A percentile compares a stretch with the other conserved stretches of the same genome.
Conservation (phyloP, 805 yeast species). For the Saturnispora bothae region DNA sequence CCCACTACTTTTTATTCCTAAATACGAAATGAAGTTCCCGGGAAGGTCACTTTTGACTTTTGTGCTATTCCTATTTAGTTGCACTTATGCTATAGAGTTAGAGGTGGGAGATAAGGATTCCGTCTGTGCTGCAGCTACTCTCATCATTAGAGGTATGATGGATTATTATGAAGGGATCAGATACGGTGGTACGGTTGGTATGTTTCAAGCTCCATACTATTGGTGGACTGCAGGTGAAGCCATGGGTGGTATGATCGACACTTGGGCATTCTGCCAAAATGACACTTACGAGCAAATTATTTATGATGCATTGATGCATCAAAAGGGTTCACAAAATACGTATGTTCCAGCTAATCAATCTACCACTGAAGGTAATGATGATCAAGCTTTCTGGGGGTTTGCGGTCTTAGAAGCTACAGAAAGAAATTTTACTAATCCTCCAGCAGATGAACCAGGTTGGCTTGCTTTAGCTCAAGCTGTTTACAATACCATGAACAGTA, state of each 20-base stretch:
- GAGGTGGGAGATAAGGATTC: conserved; percentile 19
- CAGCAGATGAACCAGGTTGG: conserved; percentile 39
- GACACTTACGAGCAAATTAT: conserved; percentile 48
- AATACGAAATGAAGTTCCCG: too few species aligned
- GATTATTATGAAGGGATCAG: conserved; percentile 68
- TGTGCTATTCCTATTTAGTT: neutral
- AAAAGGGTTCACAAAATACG: conserved; percentile 52
- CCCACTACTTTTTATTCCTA: too few species aligned
- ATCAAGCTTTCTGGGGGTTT: conserved; percentile 89
- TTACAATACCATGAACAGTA: conserved; percentile 67
- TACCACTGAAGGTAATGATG: conserved; percentile 84
- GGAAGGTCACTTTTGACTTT: too few species aligned
- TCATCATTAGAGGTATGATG: conserved; percentile 60
- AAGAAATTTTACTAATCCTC: conserved; percentile 70
- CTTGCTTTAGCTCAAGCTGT: conserved; percentile 73
- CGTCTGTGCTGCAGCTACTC: conserved; percentile 40
- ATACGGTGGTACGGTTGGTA: conserved; percentile 61
- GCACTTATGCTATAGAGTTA: conserved; percentile 10
- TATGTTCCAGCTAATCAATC: conserved; percentile 77
- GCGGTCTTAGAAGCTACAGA: conserved; percentile 81
- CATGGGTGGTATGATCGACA: conserved; percentile 59
- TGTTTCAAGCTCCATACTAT: conserved; percentile 66
- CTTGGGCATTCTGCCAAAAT: conserved; percentile 60
- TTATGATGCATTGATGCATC: conserved; percentile 52
- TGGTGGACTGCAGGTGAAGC: conserved; percentile 94